Evolutionary conservation across 2,329 filamentous ascomycete genomes (phyloP).

Genomic region (Ilyonectria sp.): DNA sequence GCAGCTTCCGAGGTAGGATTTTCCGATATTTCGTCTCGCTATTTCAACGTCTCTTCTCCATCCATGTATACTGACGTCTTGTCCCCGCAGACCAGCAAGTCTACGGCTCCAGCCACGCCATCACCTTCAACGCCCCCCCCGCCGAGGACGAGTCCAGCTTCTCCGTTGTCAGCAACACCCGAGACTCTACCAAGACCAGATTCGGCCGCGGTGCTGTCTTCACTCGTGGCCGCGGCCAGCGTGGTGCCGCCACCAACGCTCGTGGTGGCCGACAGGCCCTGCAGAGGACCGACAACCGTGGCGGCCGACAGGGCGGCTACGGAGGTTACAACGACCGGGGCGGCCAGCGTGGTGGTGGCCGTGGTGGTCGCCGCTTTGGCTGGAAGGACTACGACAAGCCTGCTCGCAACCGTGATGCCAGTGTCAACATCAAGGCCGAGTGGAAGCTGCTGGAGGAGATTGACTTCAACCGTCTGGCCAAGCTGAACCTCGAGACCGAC

Average conservation of each 20-base stretch:
- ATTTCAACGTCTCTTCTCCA: neutral
- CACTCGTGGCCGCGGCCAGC: conserved; percentile 87
- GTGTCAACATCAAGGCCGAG: conserved; percentile 95
- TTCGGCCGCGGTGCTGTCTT: conserved; percentile 93
- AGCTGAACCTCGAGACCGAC: conserved; percentile 95
- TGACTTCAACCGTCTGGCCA: conserved; percentile 94
- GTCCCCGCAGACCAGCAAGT: conserved; percentile 86
- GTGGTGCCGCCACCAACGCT: conserved; percentile 74
- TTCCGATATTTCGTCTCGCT: neutral
- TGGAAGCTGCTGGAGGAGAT: conserved; percentile 98
- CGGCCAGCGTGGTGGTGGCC: conserved; percentile 70
- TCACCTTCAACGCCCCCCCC: conserved; percentile 89
- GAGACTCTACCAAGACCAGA: conserved; percentile 87
- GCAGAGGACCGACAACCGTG: conserved; percentile 75
- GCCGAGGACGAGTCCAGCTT: conserved; percentile 98
- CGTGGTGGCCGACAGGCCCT: conserved; percentile 76
- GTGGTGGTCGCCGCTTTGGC: conserved; percentile 90
- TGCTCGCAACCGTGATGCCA: conserved; percentile 93
- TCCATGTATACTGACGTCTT: conserved; percentile 26
- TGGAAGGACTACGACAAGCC: conserved; percentile 99
- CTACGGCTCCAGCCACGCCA: conserved; percentile 90
- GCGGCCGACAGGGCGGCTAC: conserved; percentile 74
- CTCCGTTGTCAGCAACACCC: conserved; percentile 96
- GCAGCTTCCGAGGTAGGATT: conserved; percentile 87
- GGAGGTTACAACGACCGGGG: conserved; percentile 72